phyloP scores from a whole-genome alignment of 2,329 filamentous ascomycete species.

The Beauveria medogensis region DNA sequence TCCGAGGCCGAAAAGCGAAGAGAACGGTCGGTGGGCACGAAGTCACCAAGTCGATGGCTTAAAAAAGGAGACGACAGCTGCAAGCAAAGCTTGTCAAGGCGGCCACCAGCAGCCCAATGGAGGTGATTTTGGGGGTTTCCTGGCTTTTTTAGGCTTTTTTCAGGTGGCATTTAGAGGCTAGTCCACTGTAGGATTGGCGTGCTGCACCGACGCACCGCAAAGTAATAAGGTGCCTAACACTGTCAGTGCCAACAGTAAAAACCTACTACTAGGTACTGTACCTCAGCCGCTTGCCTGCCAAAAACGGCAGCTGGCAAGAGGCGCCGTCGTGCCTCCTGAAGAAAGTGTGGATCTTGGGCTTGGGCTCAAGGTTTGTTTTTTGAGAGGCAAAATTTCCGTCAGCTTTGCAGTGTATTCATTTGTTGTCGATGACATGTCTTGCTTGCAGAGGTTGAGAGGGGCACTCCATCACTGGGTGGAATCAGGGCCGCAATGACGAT shows the following conservation, averaged over 20 bases:
- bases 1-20: background rate
- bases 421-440: no score
- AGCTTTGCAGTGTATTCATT: no score
- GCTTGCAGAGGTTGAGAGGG: no score
- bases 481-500: background rate
- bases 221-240: background rate
- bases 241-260: no score
- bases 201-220: background rate
- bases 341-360: no score
- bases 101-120: background rate
- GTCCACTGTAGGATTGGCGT: background rate
- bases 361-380: no score
- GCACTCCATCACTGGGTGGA: no score
- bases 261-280: no score
- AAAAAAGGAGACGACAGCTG: constrained; percentile 6
- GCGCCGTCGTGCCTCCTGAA: no score
- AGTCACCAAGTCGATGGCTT: constrained; percentile 2
- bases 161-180: background rate
- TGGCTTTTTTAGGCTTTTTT: background rate
- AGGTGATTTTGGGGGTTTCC: background rate
- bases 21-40: background rate
- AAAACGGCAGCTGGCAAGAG: no score
- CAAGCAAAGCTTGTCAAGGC: background rate
- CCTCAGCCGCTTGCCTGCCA: no score
- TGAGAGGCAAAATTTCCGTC: no score